Evolutionary conservation across 768 basidiomycete genomes (phyloP), one percentile per base, ranked within the genome.

Genomic region (Leccinum arenicola): DNA sequence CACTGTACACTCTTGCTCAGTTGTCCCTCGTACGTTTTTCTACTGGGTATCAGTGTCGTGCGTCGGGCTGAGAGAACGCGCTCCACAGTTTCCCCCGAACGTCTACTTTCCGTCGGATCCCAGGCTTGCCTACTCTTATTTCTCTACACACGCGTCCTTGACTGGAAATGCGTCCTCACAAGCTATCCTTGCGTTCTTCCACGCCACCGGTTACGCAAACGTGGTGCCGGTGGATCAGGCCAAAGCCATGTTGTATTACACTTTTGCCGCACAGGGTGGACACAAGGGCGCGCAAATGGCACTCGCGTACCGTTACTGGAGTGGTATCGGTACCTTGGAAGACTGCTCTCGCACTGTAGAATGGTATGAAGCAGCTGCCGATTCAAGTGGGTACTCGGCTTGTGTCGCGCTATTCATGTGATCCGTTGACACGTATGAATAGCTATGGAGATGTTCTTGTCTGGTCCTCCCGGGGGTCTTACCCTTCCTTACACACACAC

Each of bases 261-360:
- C 95, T 0, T 98, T 98, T 66, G 88, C 95, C 4, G 95, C 93
- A 1, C 86, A 95, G 53, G 88, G 89, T 2, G 92, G 89, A 0
- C 84, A 95, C 74, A 86, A 87, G 65, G 89, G 90, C 6, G 91
- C 96, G 0, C 88, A 95, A 70, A 95, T 96, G 92, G 86, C 93
- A 2, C 78, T 98, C 33, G 97, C 88, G 0, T 98, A 96, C 73
- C 84, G 95, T 27, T 88, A 95, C 68, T 98, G 95, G 95, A 88
- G 91, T 40, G 97, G 97, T 1, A 97, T 99, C 58, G 92, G 95
- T 11, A 88, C 93, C 1, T 76, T 85, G 54, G 94, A 98, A 71
- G 86, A 87, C 65, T 98, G 97, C 73, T 80, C 86, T 66, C 78
- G 83, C 11, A 92, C 97, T 14, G 76, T 93, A 55, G 82, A 84